Evolutionary conservation across 441 rosid genomes (phyloP).

Genomic region (Kokia cookei): DNA sequence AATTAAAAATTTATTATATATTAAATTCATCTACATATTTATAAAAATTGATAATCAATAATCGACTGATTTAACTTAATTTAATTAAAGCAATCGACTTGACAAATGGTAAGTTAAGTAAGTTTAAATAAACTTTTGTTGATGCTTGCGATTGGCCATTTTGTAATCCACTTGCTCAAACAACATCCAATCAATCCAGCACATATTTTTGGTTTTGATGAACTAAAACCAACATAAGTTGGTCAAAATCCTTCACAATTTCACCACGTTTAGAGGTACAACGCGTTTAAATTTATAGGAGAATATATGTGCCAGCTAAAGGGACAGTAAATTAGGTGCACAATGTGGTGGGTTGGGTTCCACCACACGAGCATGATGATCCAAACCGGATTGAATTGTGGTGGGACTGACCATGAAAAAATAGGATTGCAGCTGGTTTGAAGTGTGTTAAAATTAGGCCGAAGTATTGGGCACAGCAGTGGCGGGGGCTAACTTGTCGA

Average conservation of each 20-base stretch:
- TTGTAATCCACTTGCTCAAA: neutral
- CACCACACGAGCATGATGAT: conserved; percentile 14
- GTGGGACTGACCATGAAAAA: conserved; percentile 10
- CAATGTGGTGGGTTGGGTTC: conserved; percentile 5
- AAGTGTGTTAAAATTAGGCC: conserved; percentile 8
- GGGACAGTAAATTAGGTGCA: conserved; percentile 3
- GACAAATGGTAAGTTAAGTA: neutral
- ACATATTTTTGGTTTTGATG: neutral
- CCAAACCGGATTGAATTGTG: neutral
- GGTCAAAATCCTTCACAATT: neutral
- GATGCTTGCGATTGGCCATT: neutral
- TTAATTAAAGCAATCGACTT: neutral
- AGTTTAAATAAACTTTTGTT: too few species aligned
- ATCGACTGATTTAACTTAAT: too few species aligned
- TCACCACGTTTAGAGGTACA: neutral
- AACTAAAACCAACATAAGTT: neutral
- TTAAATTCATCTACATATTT: too few species aligned
- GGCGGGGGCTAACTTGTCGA: conserved; percentile 2
- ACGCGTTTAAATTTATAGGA: neutral
- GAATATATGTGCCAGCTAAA: neutral
- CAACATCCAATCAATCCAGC: neutral
- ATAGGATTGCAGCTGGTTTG: conserved; percentile 9
- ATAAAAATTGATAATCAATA: too few species aligned
- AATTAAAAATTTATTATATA: too few species aligned
- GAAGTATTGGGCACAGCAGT: neutral